phyloP scores from a whole-genome alignment of 2,329 filamentous ascomycete genomes.

The Beauveria pseudobassiana region DNA sequence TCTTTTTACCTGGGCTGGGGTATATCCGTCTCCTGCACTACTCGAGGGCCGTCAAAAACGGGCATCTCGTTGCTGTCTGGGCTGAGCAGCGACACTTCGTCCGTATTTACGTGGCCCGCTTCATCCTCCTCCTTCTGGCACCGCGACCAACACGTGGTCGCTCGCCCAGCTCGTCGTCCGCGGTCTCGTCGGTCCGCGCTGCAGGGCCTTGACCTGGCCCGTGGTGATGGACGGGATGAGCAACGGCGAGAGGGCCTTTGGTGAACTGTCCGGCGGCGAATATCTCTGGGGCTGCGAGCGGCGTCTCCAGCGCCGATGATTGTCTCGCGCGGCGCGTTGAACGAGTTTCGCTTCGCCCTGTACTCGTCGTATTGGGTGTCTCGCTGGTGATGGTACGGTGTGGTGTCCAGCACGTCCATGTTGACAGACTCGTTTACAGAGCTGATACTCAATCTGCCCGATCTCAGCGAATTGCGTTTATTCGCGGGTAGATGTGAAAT shows the following conservation, averaged over 20 bases:
- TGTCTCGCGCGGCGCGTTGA: conserved; percentile 17
- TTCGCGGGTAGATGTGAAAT: conserved; percentile 20
- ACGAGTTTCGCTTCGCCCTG: conserved; percentile 26
- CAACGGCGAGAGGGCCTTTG: conserved; percentile 13
- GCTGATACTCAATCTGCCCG: conserved; percentile 24
- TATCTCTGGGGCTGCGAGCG: not conserved
- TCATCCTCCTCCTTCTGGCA: conserved; percentile 32
- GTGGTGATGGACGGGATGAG: conserved; percentile 12
- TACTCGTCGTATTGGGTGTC: conserved; percentile 42
- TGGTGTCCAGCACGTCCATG: conserved; percentile 18
- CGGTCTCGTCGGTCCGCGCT: conserved; percentile 21
- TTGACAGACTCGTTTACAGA: conserved; percentile 19
- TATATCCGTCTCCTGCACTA: conserved; percentile 21
- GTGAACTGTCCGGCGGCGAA: not conserved
- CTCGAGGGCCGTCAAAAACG: conserved; percentile 16
- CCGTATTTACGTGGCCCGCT: conserved; percentile 15
- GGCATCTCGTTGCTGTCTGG: conserved; percentile 16
- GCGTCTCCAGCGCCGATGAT: not conserved
- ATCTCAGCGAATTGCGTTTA: conserved; percentile 20
- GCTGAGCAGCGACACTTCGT: conserved; percentile 24
- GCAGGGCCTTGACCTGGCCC: conserved; percentile 14
- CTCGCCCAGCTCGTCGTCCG: conserved; percentile 29
- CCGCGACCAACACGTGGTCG: conserved; percentile 29
- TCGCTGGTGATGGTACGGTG: conserved; percentile 35
- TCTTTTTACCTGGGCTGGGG: conserved; percentile 17